Conservation (phyloP, 106 monocot genomes). For the Phalaenopsis aphrodite region DNA sequence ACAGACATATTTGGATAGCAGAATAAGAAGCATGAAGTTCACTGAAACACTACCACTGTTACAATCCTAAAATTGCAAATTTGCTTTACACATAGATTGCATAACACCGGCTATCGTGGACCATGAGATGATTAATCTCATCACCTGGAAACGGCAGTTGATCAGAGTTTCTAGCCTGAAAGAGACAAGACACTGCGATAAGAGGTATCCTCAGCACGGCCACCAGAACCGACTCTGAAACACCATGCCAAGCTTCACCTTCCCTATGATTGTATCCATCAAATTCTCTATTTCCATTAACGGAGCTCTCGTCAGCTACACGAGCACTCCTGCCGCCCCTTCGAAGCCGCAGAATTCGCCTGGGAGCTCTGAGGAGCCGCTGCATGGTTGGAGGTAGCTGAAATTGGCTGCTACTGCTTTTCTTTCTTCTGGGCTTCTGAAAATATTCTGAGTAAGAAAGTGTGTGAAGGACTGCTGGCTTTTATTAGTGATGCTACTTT, state of each 20-base stretch:
- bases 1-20: background rate
- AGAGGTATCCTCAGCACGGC: background rate
- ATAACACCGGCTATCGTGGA: background rate
- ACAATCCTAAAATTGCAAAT: background rate
- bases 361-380: background rate
- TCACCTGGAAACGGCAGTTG: background rate
- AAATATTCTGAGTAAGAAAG: no score
- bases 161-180: background rate
- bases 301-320: background rate
- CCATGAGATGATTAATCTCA: background rate
- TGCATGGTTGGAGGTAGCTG: background rate
- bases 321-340: background rate
- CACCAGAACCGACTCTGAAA: background rate
- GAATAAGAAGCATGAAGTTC: background rate
- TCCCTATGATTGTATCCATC: background rate
- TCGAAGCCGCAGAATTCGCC: background rate
- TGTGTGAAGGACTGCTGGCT: no score
- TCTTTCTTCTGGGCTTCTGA: background rate
- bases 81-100: background rate
- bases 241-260: background rate
- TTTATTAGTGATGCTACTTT: no score
- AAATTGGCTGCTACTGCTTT: background rate
- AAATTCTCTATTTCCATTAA: background rate
- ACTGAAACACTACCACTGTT: background rate
- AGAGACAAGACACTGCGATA: background rate